Evolutionary conservation across 2,329 filamentous ascomycete genomes (phyloP).

Genomic region (Aspergillus caelatus): DNA sequence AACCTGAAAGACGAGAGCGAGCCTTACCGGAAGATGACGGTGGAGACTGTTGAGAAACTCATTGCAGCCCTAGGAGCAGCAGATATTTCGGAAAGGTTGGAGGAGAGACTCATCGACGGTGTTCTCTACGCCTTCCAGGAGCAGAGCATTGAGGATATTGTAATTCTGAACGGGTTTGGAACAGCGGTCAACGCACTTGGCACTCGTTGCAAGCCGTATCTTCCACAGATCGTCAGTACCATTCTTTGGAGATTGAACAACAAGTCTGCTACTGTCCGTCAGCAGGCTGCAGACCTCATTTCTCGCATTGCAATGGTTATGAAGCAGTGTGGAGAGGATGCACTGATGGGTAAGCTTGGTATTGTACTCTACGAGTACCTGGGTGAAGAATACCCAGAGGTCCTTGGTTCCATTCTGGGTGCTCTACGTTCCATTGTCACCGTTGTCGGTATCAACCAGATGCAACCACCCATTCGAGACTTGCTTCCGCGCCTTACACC

Average conservation of each 20-base stretch:
- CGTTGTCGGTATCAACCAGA: constrained; percentile 94
- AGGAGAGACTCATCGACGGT: constrained; percentile 92
- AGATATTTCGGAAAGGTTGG: constrained; percentile 87
- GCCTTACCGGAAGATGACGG: constrained; percentile 97
- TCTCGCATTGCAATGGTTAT: constrained; percentile 98
- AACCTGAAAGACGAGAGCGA: constrained; percentile 99
- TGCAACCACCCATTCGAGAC: constrained; percentile 98
- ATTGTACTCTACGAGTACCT: constrained; percentile 96
- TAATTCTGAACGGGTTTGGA: constrained; percentile 96
- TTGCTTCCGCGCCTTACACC: constrained; percentile 91
- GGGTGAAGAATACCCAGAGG: constrained; percentile 97
- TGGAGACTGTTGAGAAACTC: constrained; percentile 96
- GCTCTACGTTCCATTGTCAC: constrained; percentile 95
- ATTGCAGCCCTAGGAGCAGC: constrained; percentile 90
- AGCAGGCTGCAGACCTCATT: constrained; percentile 95
- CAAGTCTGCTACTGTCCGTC: constrained; percentile 93
- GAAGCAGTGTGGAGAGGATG: constrained; percentile 97
- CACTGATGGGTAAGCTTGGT: constrained; percentile 91
- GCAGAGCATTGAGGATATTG: constrained; percentile 92
- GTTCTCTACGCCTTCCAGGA: constrained; percentile 97
- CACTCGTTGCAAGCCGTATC: constrained; percentile 90
- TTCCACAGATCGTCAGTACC: constrained; percentile 94
- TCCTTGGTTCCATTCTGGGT: constrained; percentile 92
- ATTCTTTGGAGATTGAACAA: constrained; percentile 97
- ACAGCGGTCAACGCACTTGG: constrained; percentile 96